Percentiles rank a stretch among this genome's conserved stretches.
Conservation (phyloP, 202 grass and related monocot genomes). For the Bolboschoenoplectus hybrid region DNA sequence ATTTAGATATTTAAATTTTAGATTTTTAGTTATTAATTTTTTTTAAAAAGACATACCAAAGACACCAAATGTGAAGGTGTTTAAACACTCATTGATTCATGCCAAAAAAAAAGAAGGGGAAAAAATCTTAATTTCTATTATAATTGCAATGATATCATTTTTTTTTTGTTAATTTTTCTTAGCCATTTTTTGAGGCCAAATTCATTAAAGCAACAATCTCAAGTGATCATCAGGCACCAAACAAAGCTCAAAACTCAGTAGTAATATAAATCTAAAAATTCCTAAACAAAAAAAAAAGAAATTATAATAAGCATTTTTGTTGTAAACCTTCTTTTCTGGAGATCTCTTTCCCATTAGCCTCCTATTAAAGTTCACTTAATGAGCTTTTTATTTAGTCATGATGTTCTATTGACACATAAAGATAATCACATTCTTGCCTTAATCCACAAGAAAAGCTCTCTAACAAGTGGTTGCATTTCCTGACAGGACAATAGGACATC, state of each 20-base stretch:
- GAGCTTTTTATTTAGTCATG: background rate
- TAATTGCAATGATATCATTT: background rate
- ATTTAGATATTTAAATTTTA: background rate
- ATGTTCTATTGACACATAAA: slow-evolving; percentile 8
- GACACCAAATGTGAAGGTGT: background rate
- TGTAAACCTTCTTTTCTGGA: background rate
- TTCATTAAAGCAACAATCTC: background rate
- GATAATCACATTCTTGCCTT: slow-evolving; percentile 74
- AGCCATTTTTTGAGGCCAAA: background rate
- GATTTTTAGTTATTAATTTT: too few relatives aligned
- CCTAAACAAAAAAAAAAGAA: background rate
- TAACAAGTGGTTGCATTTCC: background rate
- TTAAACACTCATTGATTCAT: background rate
- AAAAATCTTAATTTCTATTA: background rate
- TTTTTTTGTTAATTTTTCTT: background rate
- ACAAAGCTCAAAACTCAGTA: background rate
- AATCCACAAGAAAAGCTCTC: slow-evolving; percentile 64
- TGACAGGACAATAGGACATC: background rate
- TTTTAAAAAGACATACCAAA: background rate
- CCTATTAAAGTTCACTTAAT: slow-evolving; percentile 11
- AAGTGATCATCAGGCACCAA: background rate
- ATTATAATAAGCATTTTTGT: background rate
- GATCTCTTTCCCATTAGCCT: slow-evolving; percentile 9
- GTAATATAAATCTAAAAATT: background rate
- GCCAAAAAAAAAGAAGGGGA: background rate